phyloP scores from a whole-genome alignment of 768 basidiomycete genomes.

The Inosperma sp. region DNA sequence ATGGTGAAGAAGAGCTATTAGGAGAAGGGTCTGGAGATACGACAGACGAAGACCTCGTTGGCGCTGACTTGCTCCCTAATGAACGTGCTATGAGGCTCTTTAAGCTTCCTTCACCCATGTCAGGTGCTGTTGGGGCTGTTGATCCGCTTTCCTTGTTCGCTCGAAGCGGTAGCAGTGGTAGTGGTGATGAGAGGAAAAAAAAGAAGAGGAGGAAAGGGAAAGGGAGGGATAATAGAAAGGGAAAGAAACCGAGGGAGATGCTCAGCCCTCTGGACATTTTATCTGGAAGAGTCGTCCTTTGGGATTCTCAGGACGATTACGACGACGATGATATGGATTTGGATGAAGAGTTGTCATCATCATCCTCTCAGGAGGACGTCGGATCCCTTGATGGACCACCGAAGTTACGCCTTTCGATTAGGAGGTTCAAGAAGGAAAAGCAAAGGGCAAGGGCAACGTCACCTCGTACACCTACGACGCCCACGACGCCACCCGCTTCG shows the following conservation, averaged over 20 bases:
- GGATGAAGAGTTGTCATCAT: slow-evolving; percentile 9
- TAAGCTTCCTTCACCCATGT: slow-evolving; percentile 43
- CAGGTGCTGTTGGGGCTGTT: slow-evolving; percentile 7
- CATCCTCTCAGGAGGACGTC: background rate
- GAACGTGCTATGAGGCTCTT: slow-evolving; percentile 72
- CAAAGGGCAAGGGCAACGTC: slow-evolving; percentile 5
- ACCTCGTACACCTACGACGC: slow-evolving; percentile 1
- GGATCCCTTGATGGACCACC: no score
- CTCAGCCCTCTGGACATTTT: slow-evolving; percentile 69
- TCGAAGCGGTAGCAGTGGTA: slow-evolving; percentile 5
- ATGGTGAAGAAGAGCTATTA: slow-evolving; percentile 35
- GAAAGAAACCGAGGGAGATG: slow-evolving; percentile 10
- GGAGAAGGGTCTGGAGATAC: slow-evolving; percentile 46
- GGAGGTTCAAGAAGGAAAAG: background rate
- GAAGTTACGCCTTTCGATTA: no score
- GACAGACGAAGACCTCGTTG: slow-evolving; percentile 82
- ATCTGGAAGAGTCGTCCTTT: slow-evolving; percentile 50
- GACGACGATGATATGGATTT: slow-evolving; percentile 31
- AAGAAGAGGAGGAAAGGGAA: slow-evolving; percentile 7
- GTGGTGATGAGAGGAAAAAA: background rate
- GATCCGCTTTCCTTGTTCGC: slow-evolving; percentile 24
- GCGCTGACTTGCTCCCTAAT: slow-evolving; percentile 65
- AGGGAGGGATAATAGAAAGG: background rate
- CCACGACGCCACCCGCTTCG: background rate
- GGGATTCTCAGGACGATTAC: slow-evolving; percentile 44